A percentile compares a stretch with the other conserved stretches of the same genome.
Evolutionary conservation across 2,329 filamentous ascomycete genomes (phyloP).

Genomic region (Fusarium siculi): DNA sequence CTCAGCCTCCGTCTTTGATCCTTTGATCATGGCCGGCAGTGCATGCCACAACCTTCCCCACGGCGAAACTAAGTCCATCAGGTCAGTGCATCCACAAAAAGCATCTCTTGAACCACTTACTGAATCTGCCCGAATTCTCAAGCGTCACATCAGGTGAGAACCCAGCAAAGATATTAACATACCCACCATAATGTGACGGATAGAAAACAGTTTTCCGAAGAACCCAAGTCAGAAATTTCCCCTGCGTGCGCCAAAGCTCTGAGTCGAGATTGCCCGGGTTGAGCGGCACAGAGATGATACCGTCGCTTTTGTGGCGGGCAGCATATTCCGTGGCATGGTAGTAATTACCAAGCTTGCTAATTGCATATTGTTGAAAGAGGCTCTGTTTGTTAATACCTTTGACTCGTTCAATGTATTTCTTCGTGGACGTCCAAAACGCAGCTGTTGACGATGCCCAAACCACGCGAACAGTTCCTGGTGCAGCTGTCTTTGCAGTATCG

Average conservation of each 20-base stretch:
- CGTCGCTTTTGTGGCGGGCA: slow-evolving; percentile 40
- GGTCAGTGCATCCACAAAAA: not conserved
- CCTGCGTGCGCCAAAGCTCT: slow-evolving; percentile 49
- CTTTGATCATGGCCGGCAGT: slow-evolving; percentile 44
- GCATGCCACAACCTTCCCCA: slow-evolving; percentile 51
- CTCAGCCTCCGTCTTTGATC: slow-evolving; percentile 45
- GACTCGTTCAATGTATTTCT: slow-evolving; percentile 39
- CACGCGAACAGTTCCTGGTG: slow-evolving; percentile 45
- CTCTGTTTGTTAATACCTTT: slow-evolving; percentile 25
- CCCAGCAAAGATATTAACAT: slow-evolving; percentile 60
- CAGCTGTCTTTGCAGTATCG: slow-evolving; percentile 45
- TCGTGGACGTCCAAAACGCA: slow-evolving; percentile 10
- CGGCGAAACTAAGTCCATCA: slow-evolving; percentile 45
- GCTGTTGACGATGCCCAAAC: slow-evolving; percentile 48
- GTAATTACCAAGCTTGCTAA: slow-evolving; percentile 49
- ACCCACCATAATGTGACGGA: slow-evolving; percentile 54
- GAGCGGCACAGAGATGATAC: slow-evolving; percentile 47
- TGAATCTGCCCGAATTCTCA: slow-evolving; percentile 36
- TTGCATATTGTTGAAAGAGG: slow-evolving; percentile 33
- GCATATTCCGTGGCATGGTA: slow-evolving; percentile 48
- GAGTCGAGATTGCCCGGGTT: slow-evolving; percentile 55
- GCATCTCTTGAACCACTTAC: not conserved
- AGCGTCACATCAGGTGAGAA: slow-evolving; percentile 56
- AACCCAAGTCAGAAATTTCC: slow-evolving; percentile 22
- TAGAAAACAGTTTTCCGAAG: slow-evolving; percentile 37